A percentile compares a stretch with the other conserved stretches of the same genome.
Conservation (phyloP, 108 stramenopile species). For the Skeletonema grethae region DNA sequence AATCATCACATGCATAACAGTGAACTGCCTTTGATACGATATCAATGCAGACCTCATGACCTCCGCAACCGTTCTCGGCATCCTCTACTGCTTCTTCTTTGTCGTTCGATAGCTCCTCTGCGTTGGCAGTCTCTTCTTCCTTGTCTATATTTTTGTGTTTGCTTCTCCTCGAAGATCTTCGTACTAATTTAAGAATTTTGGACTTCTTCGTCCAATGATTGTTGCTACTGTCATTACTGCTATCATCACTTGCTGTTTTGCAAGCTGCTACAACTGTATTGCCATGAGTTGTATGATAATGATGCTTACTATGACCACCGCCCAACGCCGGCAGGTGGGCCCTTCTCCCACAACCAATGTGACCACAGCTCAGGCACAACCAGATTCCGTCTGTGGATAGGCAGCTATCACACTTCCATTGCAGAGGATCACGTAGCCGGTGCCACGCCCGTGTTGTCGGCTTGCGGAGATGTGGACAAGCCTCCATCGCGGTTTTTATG, state of each 20-base stretch:
- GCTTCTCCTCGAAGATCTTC: constrained; percentile 4
- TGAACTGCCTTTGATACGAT: constrained; percentile 47
- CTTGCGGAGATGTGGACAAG: constrained; percentile 42
- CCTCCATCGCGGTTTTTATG: constrained; percentile 22
- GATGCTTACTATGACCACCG: constrained; percentile 49
- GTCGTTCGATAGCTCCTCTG: not conserved
- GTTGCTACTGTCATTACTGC: constrained; percentile 3
- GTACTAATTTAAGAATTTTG: constrained; percentile 27
- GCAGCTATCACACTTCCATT: constrained; percentile 48
- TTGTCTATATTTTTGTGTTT: not conserved
- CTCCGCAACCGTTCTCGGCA: constrained; percentile 1
- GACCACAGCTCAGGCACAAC: constrained; percentile 49
- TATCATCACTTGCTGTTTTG: constrained; percentile 1
- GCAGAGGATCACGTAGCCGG: constrained; percentile 36
- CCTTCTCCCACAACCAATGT: constrained; percentile 48
- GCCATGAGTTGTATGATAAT: constrained; percentile 41
- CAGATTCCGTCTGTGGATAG: constrained; percentile 50
- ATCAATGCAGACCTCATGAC: constrained; percentile 51
- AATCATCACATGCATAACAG: constrained; percentile 53
- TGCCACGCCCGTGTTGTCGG: constrained; percentile 38
- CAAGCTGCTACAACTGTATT: not conserved
- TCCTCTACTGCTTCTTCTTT: constrained; percentile 6
- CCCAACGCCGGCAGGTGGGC: constrained; percentile 48
- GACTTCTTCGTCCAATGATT: constrained; percentile 29
- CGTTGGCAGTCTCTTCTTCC: not conserved